Evolutionary conservation across 2,329 filamentous ascomycete genomes (phyloP).

Genomic region (Rhynchosporium agropyri): DNA sequence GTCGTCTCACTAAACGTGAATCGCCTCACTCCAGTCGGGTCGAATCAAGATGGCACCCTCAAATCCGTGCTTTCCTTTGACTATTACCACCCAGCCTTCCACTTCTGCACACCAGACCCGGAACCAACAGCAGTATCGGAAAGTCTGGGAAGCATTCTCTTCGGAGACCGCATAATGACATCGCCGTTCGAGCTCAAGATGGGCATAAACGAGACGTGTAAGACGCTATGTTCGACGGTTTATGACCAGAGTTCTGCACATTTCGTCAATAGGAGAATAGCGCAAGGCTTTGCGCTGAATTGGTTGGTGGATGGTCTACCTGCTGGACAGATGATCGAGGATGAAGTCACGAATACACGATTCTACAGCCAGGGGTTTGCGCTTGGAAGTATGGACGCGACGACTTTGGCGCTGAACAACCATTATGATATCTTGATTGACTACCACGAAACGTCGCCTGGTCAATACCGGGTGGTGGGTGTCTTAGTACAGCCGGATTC

Average conservation of each 20-base stretch:
- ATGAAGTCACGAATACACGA: slow-evolving; percentile 72
- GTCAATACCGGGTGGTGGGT: slow-evolving; percentile 85
- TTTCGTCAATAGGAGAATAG: slow-evolving; percentile 83
- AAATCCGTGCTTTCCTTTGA: slow-evolving; percentile 95
- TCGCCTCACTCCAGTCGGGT: slow-evolving; percentile 82
- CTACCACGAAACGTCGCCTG: slow-evolving; percentile 76
- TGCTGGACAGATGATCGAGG: slow-evolving; percentile 79
- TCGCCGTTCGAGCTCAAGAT: slow-evolving; percentile 90
- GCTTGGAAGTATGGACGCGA: slow-evolving; percentile 64
- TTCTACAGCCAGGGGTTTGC: slow-evolving; percentile 94
- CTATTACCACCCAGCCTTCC: slow-evolving; percentile 88
- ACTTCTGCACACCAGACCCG: slow-evolving; percentile 80
- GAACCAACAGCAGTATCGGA: slow-evolving; percentile 82
- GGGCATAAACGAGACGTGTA: slow-evolving; percentile 85
- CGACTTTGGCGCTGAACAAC: slow-evolving; percentile 75
- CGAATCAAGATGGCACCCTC: slow-evolving; percentile 74
- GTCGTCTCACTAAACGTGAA: slow-evolving; percentile 89
- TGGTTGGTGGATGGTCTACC: slow-evolving; percentile 95
- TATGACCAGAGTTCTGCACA: slow-evolving; percentile 67
- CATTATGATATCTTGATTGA: slow-evolving; percentile 95
- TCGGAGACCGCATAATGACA: slow-evolving; percentile 96
- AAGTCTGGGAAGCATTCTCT: slow-evolving; percentile 92
- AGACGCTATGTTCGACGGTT: slow-evolving; percentile 71
- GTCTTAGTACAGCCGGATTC: slow-evolving; percentile 86
- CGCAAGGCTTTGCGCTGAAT: slow-evolving; percentile 87